Base-by-base conservation (phyloP, 441 rosid species). In the Syzygium malaccense region DNA sequence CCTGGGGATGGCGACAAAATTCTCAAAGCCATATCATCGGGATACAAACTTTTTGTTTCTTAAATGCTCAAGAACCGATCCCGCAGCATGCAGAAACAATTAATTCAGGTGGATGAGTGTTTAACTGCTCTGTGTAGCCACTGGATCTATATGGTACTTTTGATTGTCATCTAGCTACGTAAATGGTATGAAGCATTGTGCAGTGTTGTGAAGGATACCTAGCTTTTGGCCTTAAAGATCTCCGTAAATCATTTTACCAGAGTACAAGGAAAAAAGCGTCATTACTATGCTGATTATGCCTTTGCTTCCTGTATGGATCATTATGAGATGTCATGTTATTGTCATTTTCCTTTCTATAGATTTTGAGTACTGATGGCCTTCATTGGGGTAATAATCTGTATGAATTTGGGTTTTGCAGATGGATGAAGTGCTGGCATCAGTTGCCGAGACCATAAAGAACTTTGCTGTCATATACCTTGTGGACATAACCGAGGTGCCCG, bases 381-480 rank as follows among this genome's bases (percentile, higher is more conserved):
- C 33, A 33, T 23, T 56, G 60, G 7, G 60, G 19, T 32, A 2
- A 23, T 85, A 84, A 48, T 66, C 33, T 4, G 14, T 37, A 54
- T 49, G 15, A 13, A 49, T n/a, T 54, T 88, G 64, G 48, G 11
- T 53, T 49, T 87, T 89, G 45, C 87, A 96, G 99, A 98, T 98
- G 99, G 99, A 98, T 91, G 99, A 98, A 90, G 99, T 98, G 60
- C 92, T 98, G 19, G 93, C 99, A 1, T 94, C 98, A 0, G 98
- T 98, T 84, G 99, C 99, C 0, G 99, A 98, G 95, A 97, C 98
- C 6, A 94, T 98, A 51, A 97, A 98, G 96, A 97, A 97, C 93
- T 97, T 98, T 92, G 99, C 98, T 10, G 99, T 97, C 62, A 97
- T 98, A 64, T 97, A 98, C 89, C 98, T 98, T 15, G 98, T 98